phyloP scores from a whole-genome alignment of 116 monocot species.

The Zostera marina region DNA sequence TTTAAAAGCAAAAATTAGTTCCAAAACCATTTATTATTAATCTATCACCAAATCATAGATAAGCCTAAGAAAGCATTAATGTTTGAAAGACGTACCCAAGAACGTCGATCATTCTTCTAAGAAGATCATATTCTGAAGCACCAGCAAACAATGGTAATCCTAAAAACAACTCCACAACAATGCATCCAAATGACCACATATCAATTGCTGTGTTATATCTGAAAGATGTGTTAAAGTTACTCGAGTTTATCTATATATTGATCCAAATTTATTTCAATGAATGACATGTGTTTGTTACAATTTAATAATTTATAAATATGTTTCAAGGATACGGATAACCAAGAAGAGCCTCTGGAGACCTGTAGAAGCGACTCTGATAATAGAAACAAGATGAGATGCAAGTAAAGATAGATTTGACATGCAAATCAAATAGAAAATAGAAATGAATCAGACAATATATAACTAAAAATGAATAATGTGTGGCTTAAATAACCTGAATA shows the following conservation, averaged over 20 bases:
- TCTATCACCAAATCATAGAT: not conserved
- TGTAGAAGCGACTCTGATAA: conserved; percentile 93
- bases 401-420: not conserved
- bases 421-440: not conserved
- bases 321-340: conserved; percentile 90
- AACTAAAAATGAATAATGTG: not conserved
- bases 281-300: not conserved
- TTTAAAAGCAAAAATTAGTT: too few species aligned
- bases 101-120: conserved; percentile 75
- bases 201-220: conserved; percentile 96
- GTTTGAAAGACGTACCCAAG: conserved; percentile 40
- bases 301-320: not conserved
- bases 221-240: conserved; percentile 29
- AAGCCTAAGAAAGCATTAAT: not conserved
- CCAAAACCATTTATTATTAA: not conserved
- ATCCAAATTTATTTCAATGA: not conserved
- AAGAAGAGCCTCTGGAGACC: conserved; percentile 96
- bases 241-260: not conserved
- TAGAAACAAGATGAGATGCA: conserved; percentile 4
- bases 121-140: conserved; percentile 88
- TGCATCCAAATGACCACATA: conserved; percentile 99
- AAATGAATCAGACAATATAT: not conserved
- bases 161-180: conserved; percentile 84
- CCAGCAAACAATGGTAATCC: conserved; percentile 93
- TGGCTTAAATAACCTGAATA: conserved; percentile 54